Evolutionary conservation across 2,329 filamentous ascomycete species (phyloP).

Genomic region (Dactylellina leptospora): DNA sequence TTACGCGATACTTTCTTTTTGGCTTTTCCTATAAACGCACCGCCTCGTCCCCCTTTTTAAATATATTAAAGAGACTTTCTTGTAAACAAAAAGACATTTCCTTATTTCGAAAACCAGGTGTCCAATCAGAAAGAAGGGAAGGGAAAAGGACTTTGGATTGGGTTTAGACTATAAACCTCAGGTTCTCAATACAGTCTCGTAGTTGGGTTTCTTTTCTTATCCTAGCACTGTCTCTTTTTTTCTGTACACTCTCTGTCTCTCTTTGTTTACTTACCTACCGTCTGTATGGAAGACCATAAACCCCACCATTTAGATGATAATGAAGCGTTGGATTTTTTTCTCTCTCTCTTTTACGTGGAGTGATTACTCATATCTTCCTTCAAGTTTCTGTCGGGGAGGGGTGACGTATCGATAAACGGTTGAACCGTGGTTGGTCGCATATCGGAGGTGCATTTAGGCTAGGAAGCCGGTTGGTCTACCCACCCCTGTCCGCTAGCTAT

Average conservation of each 20-base stretch:
- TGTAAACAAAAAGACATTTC: conserved; percentile 21
- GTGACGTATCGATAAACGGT: conserved; percentile 73
- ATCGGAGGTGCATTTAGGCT: conserved; percentile 20
- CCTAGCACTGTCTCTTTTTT: conserved; percentile 11
- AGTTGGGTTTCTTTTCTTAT: neutral
- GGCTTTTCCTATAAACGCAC: neutral
- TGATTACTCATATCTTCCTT: neutral
- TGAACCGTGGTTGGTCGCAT: conserved; percentile 86
- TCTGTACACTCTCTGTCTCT: neutral
- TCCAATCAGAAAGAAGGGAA: conserved; percentile 2
- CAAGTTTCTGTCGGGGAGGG: neutral
- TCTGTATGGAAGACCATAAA: conserved; percentile 13
- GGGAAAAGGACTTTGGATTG: neutral
- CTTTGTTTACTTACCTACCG: conserved; percentile 25
- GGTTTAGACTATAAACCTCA: conserved; percentile 12
- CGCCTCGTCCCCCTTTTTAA: neutral
- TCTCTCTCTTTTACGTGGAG: conserved; percentile 1
- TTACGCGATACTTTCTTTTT: conserved; percentile 26
- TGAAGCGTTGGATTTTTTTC: conserved; percentile 34
- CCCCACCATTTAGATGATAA: conserved; percentile 45
- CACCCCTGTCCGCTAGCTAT: too few species aligned
- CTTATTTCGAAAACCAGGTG: conserved; percentile 17
- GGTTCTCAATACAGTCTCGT: neutral
- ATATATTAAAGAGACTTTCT: neutral
- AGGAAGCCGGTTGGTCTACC: too few species aligned